Base-by-base conservation (phyloP, 208 protist genomes). In the Trypanosoma melophagium region DNA sequence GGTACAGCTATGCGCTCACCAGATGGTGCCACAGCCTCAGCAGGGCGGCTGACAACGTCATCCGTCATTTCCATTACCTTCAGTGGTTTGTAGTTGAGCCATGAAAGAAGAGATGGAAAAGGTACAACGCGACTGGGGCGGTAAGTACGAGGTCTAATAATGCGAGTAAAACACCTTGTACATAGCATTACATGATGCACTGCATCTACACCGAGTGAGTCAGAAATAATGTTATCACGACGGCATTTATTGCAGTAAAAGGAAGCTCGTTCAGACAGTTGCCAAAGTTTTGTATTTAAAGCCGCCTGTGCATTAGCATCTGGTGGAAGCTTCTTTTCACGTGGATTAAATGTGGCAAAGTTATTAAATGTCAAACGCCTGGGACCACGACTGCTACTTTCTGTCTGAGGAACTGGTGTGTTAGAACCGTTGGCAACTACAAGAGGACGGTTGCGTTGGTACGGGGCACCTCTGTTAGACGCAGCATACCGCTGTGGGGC, bases 41-140 rank as follows among this genome's bases (percentile, higher is more conserved):
- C 88, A 38, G 84, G 84, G 24, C 88, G 85, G 58, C 77, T 65
- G 47, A 86, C 58, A n/a, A 92, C 81, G 57, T 94, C 84, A 35
- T 87, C 79, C 1, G 83, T 62, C 53, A 94, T 73, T 61, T 81
- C 72, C 69, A 82, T 85, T 58, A 84, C 88, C 57, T 76, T 62
- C 19, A 73, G 62, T 7, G 88, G 88, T 60, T 74, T 81, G 78
- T 94, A 94, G 65, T 88, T 79, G 14, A 94, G 76, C 86, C 88
- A 94, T 45, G 88, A 91, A 44, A 94, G 77, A 53, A 94, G 77
- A 4, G 88, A 94, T 1, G 88, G 88, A 71, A 94, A 94, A 2
- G 88, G 88, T 10, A 94, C 84, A 47, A 90, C 72, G 59, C 88
- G 81, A 59, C 72, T 90, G 4, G 85, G 88, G 24, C 69, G 72